Conservation (phyloP, 805 yeast species). For the Nakazawaea wickerhamii region DNA sequence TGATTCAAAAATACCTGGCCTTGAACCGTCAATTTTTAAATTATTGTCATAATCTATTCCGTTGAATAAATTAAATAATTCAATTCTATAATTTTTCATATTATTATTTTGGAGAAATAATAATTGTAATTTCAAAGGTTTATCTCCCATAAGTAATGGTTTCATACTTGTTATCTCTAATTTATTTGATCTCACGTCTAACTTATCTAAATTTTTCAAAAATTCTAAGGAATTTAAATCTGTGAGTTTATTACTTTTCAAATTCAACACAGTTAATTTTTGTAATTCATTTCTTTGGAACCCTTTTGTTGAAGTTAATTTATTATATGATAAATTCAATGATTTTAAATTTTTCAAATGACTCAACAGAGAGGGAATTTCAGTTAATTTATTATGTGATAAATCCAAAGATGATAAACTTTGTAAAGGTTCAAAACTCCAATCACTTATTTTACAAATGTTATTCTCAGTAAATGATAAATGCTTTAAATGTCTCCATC, state of each 20-base stretch:
- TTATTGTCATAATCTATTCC: slow-evolving; percentile 44
- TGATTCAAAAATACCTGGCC: slow-evolving; percentile 58
- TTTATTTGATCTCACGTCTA: slow-evolving; percentile 47
- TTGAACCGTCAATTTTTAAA: slow-evolving; percentile 51
- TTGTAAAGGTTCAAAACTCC: slow-evolving; percentile 25
- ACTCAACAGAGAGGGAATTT: slow-evolving; percentile 49
- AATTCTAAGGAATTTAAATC: slow-evolving; percentile 41
- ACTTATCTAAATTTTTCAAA: slow-evolving; percentile 37
- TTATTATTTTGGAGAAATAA: slow-evolving; percentile 22
- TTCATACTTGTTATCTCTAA: slow-evolving; percentile 33
- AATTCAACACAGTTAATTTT: slow-evolving; percentile 41
- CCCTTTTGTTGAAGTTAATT: slow-evolving; percentile 26
- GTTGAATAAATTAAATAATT: slow-evolving; percentile 50
- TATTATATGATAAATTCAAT: slow-evolving; percentile 47
- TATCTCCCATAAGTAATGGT: slow-evolving; percentile 29
- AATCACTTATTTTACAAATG: slow-evolving; percentile 25
- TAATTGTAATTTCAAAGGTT: slow-evolving; percentile 19
- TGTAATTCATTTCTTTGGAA: slow-evolving; percentile 33
- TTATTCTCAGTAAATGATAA: slow-evolving; percentile 35
- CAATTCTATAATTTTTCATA: slow-evolving; percentile 42
- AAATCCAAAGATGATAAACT: slow-evolving; percentile 43
- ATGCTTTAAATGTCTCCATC: slow-evolving; percentile 35
- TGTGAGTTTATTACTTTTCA: slow-evolving; percentile 42
- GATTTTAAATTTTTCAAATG: slow-evolving; percentile 43
- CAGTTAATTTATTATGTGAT: slow-evolving; percentile 45